Conservation (phyloP, 805 yeast species). For the Kazachstania psychrophila region DNA sequence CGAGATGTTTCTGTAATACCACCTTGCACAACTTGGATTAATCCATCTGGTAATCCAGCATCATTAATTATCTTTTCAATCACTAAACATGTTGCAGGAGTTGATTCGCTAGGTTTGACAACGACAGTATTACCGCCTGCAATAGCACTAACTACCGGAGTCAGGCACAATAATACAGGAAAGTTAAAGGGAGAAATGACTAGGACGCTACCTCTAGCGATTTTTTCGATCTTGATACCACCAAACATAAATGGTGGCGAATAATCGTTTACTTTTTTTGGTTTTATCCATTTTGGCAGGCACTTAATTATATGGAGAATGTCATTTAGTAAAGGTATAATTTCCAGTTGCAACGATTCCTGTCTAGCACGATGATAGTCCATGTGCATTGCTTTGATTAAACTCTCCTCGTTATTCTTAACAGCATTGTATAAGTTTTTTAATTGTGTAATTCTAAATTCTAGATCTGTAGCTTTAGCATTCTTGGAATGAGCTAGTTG, state of each 20-base stretch:
- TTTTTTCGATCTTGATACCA: constrained; percentile 30
- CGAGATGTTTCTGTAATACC: constrained; percentile 53
- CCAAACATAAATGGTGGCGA: constrained; percentile 31
- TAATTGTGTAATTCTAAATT: constrained; percentile 49
- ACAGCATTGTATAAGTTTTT: constrained; percentile 58
- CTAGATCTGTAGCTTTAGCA: constrained; percentile 13
- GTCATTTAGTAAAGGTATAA: constrained; percentile 43
- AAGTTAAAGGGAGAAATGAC: constrained; percentile 40
- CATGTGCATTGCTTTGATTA: constrained; percentile 47
- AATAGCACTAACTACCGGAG: constrained; percentile 69
- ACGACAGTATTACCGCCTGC: constrained; percentile 80
- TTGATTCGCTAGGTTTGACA: constrained; percentile 64
- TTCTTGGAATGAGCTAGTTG: constrained; percentile 10
- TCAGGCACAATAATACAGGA: constrained; percentile 50
- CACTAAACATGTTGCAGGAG: constrained; percentile 51
- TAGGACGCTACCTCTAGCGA: constrained; percentile 57
- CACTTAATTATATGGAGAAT: constrained; percentile 48
- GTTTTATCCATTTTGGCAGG: constrained; percentile 53
- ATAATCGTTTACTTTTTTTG: constrained; percentile 32
- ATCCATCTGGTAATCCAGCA: constrained; percentile 43
- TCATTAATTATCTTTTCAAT: constrained; percentile 46
- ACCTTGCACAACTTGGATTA: constrained; percentile 62
- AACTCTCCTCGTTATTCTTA: constrained; percentile 44
- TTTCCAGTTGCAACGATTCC: constrained; percentile 58
- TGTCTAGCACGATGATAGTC: constrained; percentile 60